phyloP scores from a whole-genome alignment of 441 rosid species.

The Croton setiger region DNA sequence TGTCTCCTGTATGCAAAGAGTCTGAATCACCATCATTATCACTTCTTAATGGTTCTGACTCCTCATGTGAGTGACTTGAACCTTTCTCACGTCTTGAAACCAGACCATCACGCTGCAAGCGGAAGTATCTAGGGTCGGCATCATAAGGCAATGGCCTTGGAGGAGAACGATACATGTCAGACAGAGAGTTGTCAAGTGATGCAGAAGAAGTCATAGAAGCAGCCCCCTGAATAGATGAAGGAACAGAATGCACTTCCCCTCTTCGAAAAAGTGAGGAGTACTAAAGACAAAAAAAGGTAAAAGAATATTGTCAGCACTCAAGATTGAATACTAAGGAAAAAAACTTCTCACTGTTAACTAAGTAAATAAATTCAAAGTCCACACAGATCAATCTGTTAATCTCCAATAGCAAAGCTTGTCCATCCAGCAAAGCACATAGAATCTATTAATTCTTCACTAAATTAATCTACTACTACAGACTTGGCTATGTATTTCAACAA shows the following conservation, averaged over 20 bases:
- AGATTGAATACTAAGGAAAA: conserved; percentile 1
- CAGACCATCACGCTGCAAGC: conserved; percentile 45
- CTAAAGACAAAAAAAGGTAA: conserved; percentile 28
- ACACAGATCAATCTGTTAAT: conserved; percentile 11
- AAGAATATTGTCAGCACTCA: conserved; percentile 15
- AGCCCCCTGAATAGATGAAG: conserved; percentile 65
- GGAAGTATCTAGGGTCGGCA: conserved; percentile 60
- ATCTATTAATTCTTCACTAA: conserved; percentile 5
- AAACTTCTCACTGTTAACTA: conserved; percentile 11
- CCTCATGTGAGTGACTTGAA: conserved; percentile 69
- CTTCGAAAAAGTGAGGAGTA: conserved; percentile 64
- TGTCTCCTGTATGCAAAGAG: conserved; percentile 47
- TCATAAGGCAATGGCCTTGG: conserved; percentile 96
- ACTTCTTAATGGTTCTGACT: conserved; percentile 73
- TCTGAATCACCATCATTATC: conserved; percentile 57
- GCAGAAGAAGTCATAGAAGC: conserved; percentile 56
- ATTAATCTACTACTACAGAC: neutral
- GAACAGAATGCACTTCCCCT: conserved; percentile 59
- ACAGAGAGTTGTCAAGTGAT: conserved; percentile 71
- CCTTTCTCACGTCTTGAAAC: conserved; percentile 73
- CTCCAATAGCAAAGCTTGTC: neutral
- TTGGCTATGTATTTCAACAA: neutral
- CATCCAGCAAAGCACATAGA: neutral
- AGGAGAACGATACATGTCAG: conserved; percentile 80
- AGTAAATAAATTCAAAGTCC: conserved; percentile 11